Base-by-base conservation (phyloP, 495 filamentous ascomycete genomes). In the Daldinia grandis region DNA sequence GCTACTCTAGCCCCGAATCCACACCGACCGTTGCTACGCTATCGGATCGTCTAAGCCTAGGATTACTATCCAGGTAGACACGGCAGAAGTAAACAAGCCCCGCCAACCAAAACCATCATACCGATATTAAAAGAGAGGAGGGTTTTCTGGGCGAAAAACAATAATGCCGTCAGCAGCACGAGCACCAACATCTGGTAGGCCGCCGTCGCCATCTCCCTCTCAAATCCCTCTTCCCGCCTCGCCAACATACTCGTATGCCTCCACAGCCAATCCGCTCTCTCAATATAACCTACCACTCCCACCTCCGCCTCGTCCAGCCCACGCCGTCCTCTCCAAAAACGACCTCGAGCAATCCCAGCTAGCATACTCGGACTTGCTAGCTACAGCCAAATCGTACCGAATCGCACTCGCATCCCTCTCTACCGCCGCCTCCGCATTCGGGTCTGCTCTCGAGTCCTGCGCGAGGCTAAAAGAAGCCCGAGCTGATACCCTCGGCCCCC, bases 401-500 rank as follows among this genome's bases (percentile, higher is more conserved):
- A 71, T 86, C 25, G 86, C 87, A 3, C 84, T 90, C 59, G 81
- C 86, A 53, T 71, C 83, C 1, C 80, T 89, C 31, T 87, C 88
- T 19, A 80, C 81, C 27, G 85, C 88, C 5, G 87, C 88, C 15
- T 87, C 85, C 1, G 76, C 83, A 35, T 90, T 90, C 76, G 88
- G 88, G 42, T 81, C 81, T 49, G 87, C 88, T 21, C 81, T 90
- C 64, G 88, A 90, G 71, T 74, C 85, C 64, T 90, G 88, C 74
- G 88, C 88, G n/a, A 85, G 87, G 61, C 83, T 89, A 61, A 89
- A 87, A 64, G 82, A 87, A 74, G 82, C 85, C n/a, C 82, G 85
- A 50, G 83, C 84, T 68, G 83, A 85, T 38, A 65, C 80, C 47
- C 67, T 86, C 19, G 79, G 71, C 10, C 76, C 74, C 15, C 66